Conservation (phyloP, 2,329 filamentous ascomycete genomes). For the Alternaria solani region DNA sequence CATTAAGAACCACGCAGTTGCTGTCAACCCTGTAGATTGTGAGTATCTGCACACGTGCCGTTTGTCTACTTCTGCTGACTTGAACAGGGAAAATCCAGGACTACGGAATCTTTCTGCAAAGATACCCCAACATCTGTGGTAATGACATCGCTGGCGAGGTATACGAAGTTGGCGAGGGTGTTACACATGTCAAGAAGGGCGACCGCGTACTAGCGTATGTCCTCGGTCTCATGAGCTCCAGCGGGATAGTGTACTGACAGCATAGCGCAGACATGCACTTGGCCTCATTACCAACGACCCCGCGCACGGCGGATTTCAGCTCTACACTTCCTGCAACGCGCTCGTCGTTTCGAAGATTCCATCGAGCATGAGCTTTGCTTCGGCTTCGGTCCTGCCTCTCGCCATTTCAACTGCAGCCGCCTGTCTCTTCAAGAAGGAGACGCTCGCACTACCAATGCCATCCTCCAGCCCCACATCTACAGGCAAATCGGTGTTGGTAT, state of each 20-base stretch:
- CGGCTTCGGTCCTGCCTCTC: constrained; percentile 55
- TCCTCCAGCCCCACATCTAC: constrained; percentile 39
- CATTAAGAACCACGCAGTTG: constrained; percentile 45
- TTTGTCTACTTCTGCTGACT: constrained; percentile 8
- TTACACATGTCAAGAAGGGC: constrained; percentile 56
- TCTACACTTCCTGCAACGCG: constrained; percentile 43
- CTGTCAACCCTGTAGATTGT: constrained; percentile 47
- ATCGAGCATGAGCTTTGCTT: constrained; percentile 46
- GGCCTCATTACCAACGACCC: constrained; percentile 34
- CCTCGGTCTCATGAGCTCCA: not conserved
- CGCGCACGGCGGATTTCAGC: constrained; percentile 44
- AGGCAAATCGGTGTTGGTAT: constrained; percentile 56
- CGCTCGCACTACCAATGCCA: constrained; percentile 52
- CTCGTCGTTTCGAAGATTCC: constrained; percentile 52
- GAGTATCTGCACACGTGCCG: constrained; percentile 2
- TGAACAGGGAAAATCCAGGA: constrained; percentile 45
- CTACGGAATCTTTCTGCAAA: constrained; percentile 46
- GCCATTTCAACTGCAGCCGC: constrained; percentile 55
- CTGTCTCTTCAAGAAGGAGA: constrained; percentile 53
- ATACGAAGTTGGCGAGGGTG: constrained; percentile 56
- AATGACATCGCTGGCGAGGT: constrained; percentile 58
- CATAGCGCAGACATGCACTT: constrained; percentile 32
- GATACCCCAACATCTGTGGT: constrained; percentile 49
- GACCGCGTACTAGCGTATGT: constrained; percentile 54
- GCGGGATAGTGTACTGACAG: constrained; percentile 5